These are phyloP conservation scores for Candida glucosophila DNA, from an alignment of 1,139 yeast genomes.

Conservation along the genomic window DNA sequence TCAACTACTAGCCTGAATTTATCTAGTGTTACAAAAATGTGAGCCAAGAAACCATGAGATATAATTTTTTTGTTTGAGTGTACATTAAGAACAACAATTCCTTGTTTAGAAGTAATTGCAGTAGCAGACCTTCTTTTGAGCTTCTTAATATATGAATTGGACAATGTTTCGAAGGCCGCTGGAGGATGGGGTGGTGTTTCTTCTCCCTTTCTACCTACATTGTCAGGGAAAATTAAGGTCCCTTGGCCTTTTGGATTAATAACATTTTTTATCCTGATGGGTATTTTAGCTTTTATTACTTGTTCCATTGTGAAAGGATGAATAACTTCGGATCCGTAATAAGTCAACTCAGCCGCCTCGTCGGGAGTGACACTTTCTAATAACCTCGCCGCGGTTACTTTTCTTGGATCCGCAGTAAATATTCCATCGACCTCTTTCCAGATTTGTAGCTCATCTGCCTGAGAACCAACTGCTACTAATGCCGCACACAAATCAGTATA, in stretches of 20 bases:
- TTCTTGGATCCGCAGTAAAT: constrained; percentile 96
- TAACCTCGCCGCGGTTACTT: constrained; percentile 83
- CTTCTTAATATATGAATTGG: constrained; percentile 36
- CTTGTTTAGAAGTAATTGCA: constrained; percentile 91
- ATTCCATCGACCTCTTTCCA: constrained; percentile 99
- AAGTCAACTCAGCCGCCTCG: constrained; percentile 96
- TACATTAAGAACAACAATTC: constrained; percentile 83
- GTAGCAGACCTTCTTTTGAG: constrained; percentile 76
- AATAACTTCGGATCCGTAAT: constrained; percentile 95
- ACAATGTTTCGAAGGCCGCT: constrained; percentile 51
- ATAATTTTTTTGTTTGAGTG: constrained; percentile 90
- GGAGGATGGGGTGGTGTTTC: constrained; percentile 95
- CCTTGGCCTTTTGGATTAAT: constrained; percentile 88
- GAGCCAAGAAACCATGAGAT: constrained; percentile 92
- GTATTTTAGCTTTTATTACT: constrained; percentile 90
- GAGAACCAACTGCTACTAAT: constrained; percentile 82
- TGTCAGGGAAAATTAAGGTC: constrained; percentile 88
- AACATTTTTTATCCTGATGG: constrained; percentile 92
- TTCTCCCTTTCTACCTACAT: constrained; percentile 76
- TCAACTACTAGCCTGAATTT: constrained; percentile 83
- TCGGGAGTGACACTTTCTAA: constrained; percentile 90
- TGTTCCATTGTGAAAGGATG: constrained; percentile 99
- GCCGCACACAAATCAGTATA: constrained; percentile 98
- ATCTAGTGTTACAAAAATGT: constrained; percentile 80
- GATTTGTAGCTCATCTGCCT: constrained; percentile 89